A percentile compares a stretch with the other conserved stretches of the same genome.
These are phyloP conservation scores for Chalaropsis ovoidea DNA, from an alignment of 2,329 filamentous ascomycete species.

Conservation along the genomic window DNA sequence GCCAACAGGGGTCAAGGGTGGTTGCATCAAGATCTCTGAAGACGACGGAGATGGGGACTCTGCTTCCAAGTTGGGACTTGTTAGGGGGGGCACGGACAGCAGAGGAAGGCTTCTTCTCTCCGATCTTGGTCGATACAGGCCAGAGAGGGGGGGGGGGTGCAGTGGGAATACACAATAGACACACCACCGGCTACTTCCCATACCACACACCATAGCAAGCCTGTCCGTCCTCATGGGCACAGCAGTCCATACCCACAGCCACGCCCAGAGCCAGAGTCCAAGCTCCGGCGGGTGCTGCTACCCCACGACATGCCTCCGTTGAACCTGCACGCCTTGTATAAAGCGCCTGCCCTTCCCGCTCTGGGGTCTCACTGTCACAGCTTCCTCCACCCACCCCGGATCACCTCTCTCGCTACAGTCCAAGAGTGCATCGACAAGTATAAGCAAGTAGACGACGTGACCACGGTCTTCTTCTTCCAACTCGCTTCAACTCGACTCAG, in stretches of 20 bases:
- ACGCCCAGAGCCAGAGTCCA: neutral
- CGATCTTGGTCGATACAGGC: neutral
- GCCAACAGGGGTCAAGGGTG: no score
- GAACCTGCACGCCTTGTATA: neutral
- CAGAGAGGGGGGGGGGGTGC: neutral
- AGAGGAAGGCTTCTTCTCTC: neutral
- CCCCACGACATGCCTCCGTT: no score
- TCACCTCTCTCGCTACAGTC: conserved; percentile 3
- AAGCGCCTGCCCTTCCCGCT: neutral
- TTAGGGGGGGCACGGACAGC: neutral
- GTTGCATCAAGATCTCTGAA: neutral
- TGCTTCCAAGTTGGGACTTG: conserved; percentile 2
- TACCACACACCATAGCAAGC: neutral
- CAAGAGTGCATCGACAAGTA: conserved; percentile 5
- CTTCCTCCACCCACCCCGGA: neutral
- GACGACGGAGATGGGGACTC: neutral
- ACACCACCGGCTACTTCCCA: neutral
- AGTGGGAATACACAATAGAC: neutral
- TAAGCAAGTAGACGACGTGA: conserved; percentile 1
- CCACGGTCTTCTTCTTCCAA: neutral
- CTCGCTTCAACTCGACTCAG: neutral
- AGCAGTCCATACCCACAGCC: neutral
- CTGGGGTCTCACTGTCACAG: neutral
- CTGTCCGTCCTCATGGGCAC: neutral
- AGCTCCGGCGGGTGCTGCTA: neutral